A percentile compares a stretch with the other conserved stretches of the same genome.
These are phyloP conservation scores for Musa troglodytarum DNA, from an alignment of 176 grass and related monocot species.

Conservation along the genomic window DNA sequence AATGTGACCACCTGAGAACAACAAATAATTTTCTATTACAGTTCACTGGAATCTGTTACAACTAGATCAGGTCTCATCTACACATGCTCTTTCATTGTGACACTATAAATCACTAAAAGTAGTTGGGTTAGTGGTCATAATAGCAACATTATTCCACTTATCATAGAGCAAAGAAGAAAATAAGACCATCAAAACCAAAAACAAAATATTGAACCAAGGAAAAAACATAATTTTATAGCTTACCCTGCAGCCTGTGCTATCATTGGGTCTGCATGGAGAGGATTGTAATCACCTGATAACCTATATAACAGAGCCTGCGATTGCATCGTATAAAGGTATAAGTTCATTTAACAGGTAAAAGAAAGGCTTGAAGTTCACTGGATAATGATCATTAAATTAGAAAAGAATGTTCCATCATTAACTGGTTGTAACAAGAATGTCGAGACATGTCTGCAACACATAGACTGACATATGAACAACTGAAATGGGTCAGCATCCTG, in stretches of 20 bases:
- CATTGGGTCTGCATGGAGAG: constrained; percentile 85
- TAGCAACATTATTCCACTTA: neutral
- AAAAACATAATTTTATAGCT: constrained; percentile 9
- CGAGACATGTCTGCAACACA: neutral
- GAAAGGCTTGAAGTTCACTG: neutral
- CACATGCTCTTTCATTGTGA: too few species aligned
- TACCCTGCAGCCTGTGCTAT: constrained; percentile 79
- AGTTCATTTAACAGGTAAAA: neutral
- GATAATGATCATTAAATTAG: neutral
- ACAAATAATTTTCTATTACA: too few species aligned
- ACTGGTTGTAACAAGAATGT: neutral
- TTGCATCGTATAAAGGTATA: constrained; percentile 9
- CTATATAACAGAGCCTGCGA: constrained; percentile 78
- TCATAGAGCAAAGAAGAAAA: neutral
- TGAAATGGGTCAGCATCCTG: neutral
- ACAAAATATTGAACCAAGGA: neutral
- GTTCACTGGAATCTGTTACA: too few species aligned
- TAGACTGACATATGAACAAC: neutral
- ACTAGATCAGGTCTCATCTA: too few species aligned
- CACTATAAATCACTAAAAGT: too few species aligned
- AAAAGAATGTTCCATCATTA: neutral
- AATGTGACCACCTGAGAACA: too few species aligned
- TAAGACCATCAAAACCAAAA: neutral
- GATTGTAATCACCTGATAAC: constrained; percentile 90
- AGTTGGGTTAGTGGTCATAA: neutral